A percentile compares a stretch with the other conserved stretches of the same genome.
Conservation (phyloP, 306 rosid species). For the Inga laurina region DNA sequence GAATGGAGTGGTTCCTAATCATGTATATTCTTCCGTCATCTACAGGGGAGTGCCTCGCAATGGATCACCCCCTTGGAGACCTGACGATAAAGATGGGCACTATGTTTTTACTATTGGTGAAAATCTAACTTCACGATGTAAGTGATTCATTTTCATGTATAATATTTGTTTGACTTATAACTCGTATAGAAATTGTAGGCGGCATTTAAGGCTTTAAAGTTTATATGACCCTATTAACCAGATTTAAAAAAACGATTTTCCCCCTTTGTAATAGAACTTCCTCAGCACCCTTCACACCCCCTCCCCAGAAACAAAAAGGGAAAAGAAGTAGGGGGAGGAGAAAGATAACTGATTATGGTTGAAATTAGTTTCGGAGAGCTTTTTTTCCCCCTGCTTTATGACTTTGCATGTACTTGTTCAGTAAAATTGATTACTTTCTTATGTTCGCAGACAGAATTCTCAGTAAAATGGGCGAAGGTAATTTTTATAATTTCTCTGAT, state of each 20-base stretch:
- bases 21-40: constrained; percentile 51
- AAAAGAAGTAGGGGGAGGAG: not conserved
- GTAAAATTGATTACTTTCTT: constrained; percentile 27
- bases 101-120: constrained; percentile 67
- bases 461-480: constrained; percentile 88
- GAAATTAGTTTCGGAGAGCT: not conserved
- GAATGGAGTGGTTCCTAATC: constrained; percentile 51
- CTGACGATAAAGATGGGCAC: constrained; percentile 84
- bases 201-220: not conserved
- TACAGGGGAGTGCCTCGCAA: constrained; percentile 58
- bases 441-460: constrained; percentile 69
- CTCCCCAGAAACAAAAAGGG: not conserved
- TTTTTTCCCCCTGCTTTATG: not conserved
- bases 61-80: constrained; percentile 82
- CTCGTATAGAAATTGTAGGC: not conserved
- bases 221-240: not conserved
- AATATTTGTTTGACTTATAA: not conserved
- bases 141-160: constrained; percentile 20
- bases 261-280: not conserved
- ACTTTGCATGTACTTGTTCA: not conserved
- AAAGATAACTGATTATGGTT: not conserved
- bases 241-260: not conserved
- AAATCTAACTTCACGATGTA: constrained; percentile 70
- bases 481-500: constrained; percentile 11
- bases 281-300: not conserved